Percentiles rank a stretch among this genome's conserved stretches.
phyloP scores from a whole-genome alignment of 495 filamentous ascomycete species.

The Neurospora cerealis region DNA sequence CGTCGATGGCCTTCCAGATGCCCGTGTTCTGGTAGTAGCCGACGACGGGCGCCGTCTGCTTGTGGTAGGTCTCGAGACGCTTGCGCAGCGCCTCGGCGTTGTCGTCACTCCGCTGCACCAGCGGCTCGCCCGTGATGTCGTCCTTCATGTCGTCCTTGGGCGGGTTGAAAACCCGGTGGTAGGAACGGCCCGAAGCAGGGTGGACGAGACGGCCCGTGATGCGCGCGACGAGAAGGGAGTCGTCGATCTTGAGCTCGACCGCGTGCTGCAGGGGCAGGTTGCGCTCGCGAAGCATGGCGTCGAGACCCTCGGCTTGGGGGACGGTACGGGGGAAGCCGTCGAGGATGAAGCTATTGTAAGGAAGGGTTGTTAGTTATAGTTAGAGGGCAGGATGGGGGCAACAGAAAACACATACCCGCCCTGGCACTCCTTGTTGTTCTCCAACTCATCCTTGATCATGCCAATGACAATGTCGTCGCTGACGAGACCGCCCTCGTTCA shows the following conservation, averaged over 20 bases:
- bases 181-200: slow-evolving; percentile 88
- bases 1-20: slow-evolving; percentile 94
- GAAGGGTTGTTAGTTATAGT: background rate
- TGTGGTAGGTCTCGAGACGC: slow-evolving; percentile 85
- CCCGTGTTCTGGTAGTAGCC: slow-evolving; percentile 93
- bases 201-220: slow-evolving; percentile 96
- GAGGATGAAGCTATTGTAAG: slow-evolving; percentile 74
- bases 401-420: slow-evolving; percentile 59
- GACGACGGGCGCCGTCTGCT: slow-evolving; percentile 86
- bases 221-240: slow-evolving; percentile 81
- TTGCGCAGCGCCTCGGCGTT: slow-evolving; percentile 97
- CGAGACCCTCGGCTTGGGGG: slow-evolving; percentile 86
- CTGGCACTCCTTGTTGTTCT: slow-evolving; percentile 89
- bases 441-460: slow-evolving; percentile 97
- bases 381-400: background rate
- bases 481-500: slow-evolving; percentile 95
- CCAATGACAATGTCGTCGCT: slow-evolving; percentile 98
- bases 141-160: slow-evolving; percentile 90
- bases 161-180: slow-evolving; percentile 99
- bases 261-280: slow-evolving; percentile 81
- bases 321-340: slow-evolving; percentile 98
- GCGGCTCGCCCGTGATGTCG: slow-evolving; percentile 90
- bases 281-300: slow-evolving; percentile 71
- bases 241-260: slow-evolving; percentile 93
- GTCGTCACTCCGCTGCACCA: slow-evolving; percentile 94